Base-by-base conservation (phyloP, 805 yeast species). In the Spathaspora boniae region DNA sequence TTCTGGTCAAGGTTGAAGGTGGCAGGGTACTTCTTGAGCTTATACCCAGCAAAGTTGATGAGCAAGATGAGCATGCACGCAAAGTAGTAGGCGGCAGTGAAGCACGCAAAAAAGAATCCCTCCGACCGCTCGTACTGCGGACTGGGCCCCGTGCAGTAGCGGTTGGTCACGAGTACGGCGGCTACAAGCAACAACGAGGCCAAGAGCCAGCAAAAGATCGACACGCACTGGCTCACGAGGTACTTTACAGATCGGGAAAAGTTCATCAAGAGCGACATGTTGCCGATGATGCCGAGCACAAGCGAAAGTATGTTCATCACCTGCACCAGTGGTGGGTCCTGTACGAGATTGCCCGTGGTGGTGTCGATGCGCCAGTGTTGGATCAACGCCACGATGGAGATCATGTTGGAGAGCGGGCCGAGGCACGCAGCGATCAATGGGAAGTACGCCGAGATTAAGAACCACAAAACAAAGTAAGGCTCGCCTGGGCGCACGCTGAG, bases 81-180 rank as follows among this genome's bases (percentile, higher is more conserved):
- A 40, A 76, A 71, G 54, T 88, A 86, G 17, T 85, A 58, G 1
- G 69, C 60, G 4, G 77, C 69, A 0, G 95, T 84, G 41, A 82
- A 59, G 0, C 76, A 74, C 0, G 87, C 95, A 55, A 71, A 82
- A 88, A 89, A 87, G 53, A 74, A 87, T 2, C 94, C 95, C 44
- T 76, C 81, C 0, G 86, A 63, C 23, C 50, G 35, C 2, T 16
- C 15, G 38, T 41, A 46, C 6, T 20, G 31, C 8, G 49, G 33
- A 38, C 45, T 37, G 2, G 29, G 23, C 15, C 46, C 50, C 29
- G 39, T 36, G 25, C 48, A 48, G 3, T 37, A 36, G n/a, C 40
- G 40, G 30, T 65, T 53, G 6, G 73, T 54, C 3, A 68, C 49
- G 5, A 72, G 45, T 1, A 82, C 53, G 2, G 73, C 78, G 0